Conservation (phyloP, 208 protist species). For the Trypanosoma vivax region DNA sequence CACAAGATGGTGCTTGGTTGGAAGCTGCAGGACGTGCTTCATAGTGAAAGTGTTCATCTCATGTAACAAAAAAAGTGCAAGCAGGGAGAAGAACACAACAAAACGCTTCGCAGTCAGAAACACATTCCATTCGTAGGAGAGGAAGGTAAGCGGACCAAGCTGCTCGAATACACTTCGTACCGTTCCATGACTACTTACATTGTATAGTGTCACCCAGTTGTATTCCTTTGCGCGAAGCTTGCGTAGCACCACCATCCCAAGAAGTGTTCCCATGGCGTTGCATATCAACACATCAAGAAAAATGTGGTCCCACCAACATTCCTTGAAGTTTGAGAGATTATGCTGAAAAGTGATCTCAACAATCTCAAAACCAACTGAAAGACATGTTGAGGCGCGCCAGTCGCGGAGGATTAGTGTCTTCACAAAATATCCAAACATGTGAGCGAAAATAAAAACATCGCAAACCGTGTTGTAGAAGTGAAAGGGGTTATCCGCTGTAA, state of each 20-base stretch:
- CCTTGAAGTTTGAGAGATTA: conserved; percentile 93
- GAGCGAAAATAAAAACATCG: conserved; percentile 94
- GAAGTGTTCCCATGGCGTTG: conserved; percentile 91
- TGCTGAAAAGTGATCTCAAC: conserved; percentile 94
- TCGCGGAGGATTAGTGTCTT: conserved; percentile 94
- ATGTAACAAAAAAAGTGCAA: conserved; percentile 83
- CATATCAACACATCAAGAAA: conserved; percentile 94
- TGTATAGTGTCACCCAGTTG: conserved; percentile 61
- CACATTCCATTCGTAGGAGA: conserved; percentile 89
- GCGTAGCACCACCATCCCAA: conserved; percentile 76
- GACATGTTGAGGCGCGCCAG: conserved; percentile 74
- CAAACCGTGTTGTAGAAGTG: conserved; percentile 68
- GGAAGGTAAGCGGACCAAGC: conserved; percentile 79
- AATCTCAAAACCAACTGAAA: conserved; percentile 93
- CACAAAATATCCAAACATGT: conserved; percentile 90
- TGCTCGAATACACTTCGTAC: conserved; percentile 59
- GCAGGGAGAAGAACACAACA: conserved; percentile 51
- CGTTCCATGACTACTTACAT: conserved; percentile 65
- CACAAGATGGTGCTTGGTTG: conserved; percentile 84
- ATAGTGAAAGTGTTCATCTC: conserved; percentile 96
- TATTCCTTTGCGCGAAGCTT: conserved; percentile 69
- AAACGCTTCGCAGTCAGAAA: conserved; percentile 67
- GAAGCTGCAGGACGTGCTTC: conserved; percentile 92
- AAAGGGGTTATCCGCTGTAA: conserved; percentile 71
- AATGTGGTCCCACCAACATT: conserved; percentile 98